These are phyloP conservation scores for Ophiostoma triangulosporum DNA, from an alignment of 2,329 filamentous ascomycete species.

Conservation along the genomic window DNA sequence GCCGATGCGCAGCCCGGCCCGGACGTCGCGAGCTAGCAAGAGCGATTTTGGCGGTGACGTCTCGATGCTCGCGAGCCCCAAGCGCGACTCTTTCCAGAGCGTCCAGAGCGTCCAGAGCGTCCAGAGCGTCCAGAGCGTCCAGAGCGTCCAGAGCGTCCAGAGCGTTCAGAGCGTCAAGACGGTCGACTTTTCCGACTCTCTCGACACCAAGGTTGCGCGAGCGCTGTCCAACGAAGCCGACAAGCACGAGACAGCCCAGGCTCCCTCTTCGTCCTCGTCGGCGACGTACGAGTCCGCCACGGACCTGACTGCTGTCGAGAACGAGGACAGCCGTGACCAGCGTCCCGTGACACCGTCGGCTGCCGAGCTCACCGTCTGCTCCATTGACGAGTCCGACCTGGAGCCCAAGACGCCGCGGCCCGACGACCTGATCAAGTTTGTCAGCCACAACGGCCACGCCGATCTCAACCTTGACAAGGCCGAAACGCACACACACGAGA, in stretches of 20 bases:
- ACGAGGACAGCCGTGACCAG: background rate
- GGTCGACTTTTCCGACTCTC: background rate
- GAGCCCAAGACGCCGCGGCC: conserved; percentile 13
- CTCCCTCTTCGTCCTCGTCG: conserved; percentile 1
- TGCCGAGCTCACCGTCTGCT: conserved; percentile 7
- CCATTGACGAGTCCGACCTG: conserved; percentile 11
- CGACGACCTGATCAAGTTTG: conserved; percentile 5
- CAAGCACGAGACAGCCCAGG: background rate
- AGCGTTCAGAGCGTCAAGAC: conserved; percentile 4
- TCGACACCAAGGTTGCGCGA: background rate
- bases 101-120: background rate
- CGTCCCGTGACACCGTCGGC: conserved; percentile 3
- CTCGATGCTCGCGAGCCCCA: conserved; percentile 33
- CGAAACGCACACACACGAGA: background rate
- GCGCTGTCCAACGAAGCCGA: background rate
- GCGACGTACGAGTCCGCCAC: conserved; percentile 5
- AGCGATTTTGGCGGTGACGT: conserved; percentile 48
- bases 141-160: too few relatives aligned
- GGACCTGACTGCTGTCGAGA: conserved; percentile 1
- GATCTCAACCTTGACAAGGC: background rate
- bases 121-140: too few relatives aligned
- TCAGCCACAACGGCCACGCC: background rate
- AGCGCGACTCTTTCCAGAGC: conserved; percentile 33
- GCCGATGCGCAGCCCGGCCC: conserved; percentile 60
- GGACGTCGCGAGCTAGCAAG: conserved; percentile 39